phyloP scores from a whole-genome alignment of 306 rosid genomes.

The Vachellia collinsii region DNA sequence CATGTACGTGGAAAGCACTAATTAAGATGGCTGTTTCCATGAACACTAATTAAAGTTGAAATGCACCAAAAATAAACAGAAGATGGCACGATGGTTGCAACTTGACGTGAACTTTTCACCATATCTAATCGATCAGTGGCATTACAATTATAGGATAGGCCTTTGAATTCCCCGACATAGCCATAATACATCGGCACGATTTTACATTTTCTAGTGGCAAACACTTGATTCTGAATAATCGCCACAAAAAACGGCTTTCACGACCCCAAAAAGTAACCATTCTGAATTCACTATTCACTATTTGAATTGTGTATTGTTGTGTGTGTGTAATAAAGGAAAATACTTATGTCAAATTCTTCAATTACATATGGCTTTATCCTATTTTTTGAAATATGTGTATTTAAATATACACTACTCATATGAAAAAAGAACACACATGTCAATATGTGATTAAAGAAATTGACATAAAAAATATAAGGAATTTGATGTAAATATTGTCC shows the following conservation, averaged over 20 bases:
- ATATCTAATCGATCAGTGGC: background rate
- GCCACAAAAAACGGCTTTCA: background rate
- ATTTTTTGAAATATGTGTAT: too few species aligned
- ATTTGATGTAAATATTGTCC: too few species aligned
- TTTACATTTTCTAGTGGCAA: background rate
- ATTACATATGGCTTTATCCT: too few species aligned
- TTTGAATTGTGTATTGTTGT: background rate
- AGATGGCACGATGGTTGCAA: background rate
- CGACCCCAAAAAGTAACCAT: background rate
- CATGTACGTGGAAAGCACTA: background rate
- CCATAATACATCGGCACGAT: background rate
- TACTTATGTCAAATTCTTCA: too few species aligned
- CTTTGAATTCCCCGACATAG: background rate
- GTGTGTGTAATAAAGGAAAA: too few species aligned
- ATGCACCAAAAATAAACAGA: background rate
- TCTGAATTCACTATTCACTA: background rate
- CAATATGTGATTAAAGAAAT: too few species aligned
- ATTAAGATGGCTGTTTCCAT: background rate
- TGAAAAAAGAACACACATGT: too few species aligned
- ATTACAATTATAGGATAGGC: background rate
- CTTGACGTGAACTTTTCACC: background rate
- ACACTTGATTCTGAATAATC: background rate
- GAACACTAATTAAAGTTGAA: background rate
- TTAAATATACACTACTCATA: too few species aligned
- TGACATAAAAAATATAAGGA: too few species aligned